Conservation (phyloP, 331 rosid genomes). For the Arachis monticola region DNA sequence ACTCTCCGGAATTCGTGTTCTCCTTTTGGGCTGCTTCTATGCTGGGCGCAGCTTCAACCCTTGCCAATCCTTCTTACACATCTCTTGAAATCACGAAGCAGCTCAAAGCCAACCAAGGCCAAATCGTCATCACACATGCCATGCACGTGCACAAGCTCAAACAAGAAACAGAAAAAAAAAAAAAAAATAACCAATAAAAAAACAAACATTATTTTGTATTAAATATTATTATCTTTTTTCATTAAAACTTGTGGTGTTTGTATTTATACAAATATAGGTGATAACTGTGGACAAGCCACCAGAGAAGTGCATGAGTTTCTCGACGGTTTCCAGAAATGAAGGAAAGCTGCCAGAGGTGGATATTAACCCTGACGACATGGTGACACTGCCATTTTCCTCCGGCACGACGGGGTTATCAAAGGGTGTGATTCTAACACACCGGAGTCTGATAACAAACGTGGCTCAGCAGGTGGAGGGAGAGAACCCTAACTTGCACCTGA, state of each 20-base stretch:
- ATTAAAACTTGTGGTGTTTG: too few relatives aligned
- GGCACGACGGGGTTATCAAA: constrained; percentile 54
- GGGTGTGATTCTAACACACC: constrained; percentile 32
- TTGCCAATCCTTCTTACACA: constrained; percentile 66
- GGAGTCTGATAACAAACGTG: neutral
- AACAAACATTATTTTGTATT: too few relatives aligned
- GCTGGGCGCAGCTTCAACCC: constrained; percentile 59
- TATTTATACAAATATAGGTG: neutral
- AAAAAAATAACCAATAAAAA: too few relatives aligned
- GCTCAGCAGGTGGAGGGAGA: constrained; percentile 30
- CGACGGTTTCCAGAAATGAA: constrained; percentile 46
- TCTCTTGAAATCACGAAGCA: constrained; percentile 59
- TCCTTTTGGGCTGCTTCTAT: constrained; percentile 60
- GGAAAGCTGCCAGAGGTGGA: constrained; percentile 32
- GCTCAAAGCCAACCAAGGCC: constrained; percentile 37
- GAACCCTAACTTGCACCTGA: constrained; percentile 46
- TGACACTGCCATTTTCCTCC: constrained; percentile 66
- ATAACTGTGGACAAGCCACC: constrained; percentile 56
- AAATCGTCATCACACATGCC: constrained; percentile 57
- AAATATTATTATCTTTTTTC: too few relatives aligned
- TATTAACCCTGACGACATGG: constrained; percentile 46
- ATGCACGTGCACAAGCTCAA: constrained; percentile 23
- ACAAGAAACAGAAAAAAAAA: too few relatives aligned
- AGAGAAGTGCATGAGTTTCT: constrained; percentile 55
- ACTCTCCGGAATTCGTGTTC: constrained; percentile 59